Percentiles rank a stretch among this genome's conserved stretches.
Evolutionary conservation across 108 stramenopile genomes (phyloP).

Genomic region (Aurantiochytrium sp.): DNA sequence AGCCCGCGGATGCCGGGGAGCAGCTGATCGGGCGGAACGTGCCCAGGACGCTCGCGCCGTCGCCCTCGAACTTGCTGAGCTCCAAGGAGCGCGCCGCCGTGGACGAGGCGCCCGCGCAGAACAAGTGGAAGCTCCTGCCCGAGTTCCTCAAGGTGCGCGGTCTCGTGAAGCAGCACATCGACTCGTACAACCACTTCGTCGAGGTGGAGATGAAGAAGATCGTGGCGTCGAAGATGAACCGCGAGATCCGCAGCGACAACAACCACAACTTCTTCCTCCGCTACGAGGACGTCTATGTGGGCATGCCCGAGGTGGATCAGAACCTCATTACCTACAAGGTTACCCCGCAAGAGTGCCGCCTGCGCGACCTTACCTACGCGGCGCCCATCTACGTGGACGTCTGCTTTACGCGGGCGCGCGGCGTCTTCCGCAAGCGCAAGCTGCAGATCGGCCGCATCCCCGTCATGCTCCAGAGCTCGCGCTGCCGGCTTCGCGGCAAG

Average conservation of each 20-base stretch:
- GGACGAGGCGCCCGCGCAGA: constrained; percentile 1
- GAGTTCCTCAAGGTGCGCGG: constrained; percentile 98
- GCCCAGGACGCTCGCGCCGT: too few species aligned
- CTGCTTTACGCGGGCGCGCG: not conserved
- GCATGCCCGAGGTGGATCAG: constrained; percentile 75
- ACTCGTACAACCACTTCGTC: constrained; percentile 97
- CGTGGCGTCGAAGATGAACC: constrained; percentile 86
- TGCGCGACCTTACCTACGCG: constrained; percentile 91
- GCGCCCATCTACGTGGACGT: constrained; percentile 84
- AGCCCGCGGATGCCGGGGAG: too few species aligned
- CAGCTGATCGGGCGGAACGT: too few species aligned
- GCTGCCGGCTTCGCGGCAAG: constrained; percentile 88
- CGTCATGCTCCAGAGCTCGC: constrained; percentile 88
- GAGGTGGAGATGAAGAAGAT: constrained; percentile 96
- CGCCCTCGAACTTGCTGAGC: not conserved
- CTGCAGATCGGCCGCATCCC: constrained; percentile 77
- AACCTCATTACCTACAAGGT: constrained; percentile 87
- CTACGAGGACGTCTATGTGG: constrained; percentile 91
- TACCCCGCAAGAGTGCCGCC: constrained; percentile 93
- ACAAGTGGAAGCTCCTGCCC: constrained; percentile 34
- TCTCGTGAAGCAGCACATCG: constrained; percentile 95
- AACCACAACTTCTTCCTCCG: constrained; percentile 82
- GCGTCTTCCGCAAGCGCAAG: constrained; percentile 58
- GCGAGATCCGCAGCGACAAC: constrained; percentile 72
- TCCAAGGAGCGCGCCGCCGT: not conserved